These are phyloP conservation scores for Annulohypoxylon stygium DNA, from an alignment of 495 filamentous ascomycete genomes.

Conservation along the genomic window DNA sequence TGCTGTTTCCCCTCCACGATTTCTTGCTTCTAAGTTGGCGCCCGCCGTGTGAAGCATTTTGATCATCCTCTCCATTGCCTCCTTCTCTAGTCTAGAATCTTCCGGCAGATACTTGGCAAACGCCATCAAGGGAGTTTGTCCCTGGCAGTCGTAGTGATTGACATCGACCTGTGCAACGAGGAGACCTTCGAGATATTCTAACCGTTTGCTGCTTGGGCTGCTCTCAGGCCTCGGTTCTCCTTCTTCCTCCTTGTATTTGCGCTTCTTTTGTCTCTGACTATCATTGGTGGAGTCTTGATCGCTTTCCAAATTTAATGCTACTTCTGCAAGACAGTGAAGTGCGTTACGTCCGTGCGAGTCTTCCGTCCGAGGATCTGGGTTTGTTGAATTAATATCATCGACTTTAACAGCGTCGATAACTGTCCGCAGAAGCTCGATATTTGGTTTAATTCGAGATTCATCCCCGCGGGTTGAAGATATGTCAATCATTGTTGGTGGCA, in stretches of 20 bases:
- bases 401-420: conserved; percentile 45
- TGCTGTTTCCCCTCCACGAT: conserved; percentile 61
- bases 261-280: conserved; percentile 36
- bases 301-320: conserved; percentile 37
- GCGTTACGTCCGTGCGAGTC: conserved; percentile 62
- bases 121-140: conserved; percentile 61
- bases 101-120: conserved; percentile 60
- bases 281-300: conserved; percentile 23
- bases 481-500: conserved; percentile 13
- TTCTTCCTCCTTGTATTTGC: conserved; percentile 48
- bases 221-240: conserved; percentile 23
- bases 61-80: conserved; percentile 56
- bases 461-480: conserved; percentile 23
- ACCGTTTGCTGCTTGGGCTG: conserved; percentile 30
- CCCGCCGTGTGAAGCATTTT: conserved; percentile 51
- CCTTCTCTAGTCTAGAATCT: conserved; percentile 50
- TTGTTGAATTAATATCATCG: conserved; percentile 46
- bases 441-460: conserved; percentile 40
- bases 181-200: conserved; percentile 53
- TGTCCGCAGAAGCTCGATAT: conserved; percentile 54
- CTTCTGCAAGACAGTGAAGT: conserved; percentile 64
- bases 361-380: conserved; percentile 50
- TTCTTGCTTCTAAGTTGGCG: conserved; percentile 56
- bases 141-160: conserved; percentile 59
- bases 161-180: conserved; percentile 55